These are phyloP conservation scores for Talaromyces sp. DNA, from an alignment of 2,329 filamentous ascomycete species.

Conservation along the genomic window DNA sequence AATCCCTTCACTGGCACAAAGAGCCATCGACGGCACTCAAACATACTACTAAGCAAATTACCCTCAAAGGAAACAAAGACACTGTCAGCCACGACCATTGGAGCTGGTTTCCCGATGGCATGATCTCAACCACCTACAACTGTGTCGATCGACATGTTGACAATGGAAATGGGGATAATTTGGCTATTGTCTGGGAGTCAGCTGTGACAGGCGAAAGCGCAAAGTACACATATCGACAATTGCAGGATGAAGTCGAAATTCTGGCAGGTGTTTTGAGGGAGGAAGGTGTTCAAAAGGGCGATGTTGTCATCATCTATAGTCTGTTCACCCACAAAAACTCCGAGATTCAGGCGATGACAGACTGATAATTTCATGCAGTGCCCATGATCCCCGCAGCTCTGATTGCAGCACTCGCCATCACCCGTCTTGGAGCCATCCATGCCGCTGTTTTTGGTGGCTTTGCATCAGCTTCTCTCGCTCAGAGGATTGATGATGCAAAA, in stretches of 20 bases:
- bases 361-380: constrained; percentile 54
- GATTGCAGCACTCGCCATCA: constrained; percentile 79
- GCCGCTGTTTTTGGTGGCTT: constrained; percentile 94
- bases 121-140: constrained; percentile 90
- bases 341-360: background rate
- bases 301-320: constrained; percentile 90
- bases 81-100: constrained; percentile 69
- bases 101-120: constrained; percentile 85
- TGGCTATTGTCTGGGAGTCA: constrained; percentile 83
- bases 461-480: constrained; percentile 73
- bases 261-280: constrained; percentile 78
- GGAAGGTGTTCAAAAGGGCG: constrained; percentile 75
- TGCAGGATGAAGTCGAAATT: constrained; percentile 75
- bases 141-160: constrained; percentile 86
- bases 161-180: constrained; percentile 66
- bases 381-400: constrained; percentile 90
- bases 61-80: constrained; percentile 46
- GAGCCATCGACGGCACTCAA: constrained; percentile 63
- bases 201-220: constrained; percentile 73
- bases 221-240: constrained; percentile 68
- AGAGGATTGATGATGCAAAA: constrained; percentile 78
- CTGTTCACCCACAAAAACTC: constrained; percentile 30
- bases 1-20: constrained; percentile 75
- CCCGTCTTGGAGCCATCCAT: constrained; percentile 80
- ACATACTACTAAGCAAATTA: constrained; percentile 52